Percentiles rank a stretch among this genome's conserved stretches.
Evolutionary conservation across 2,329 filamentous ascomycete genomes (phyloP).

Genomic region (Ciborinia camelliae): DNA sequence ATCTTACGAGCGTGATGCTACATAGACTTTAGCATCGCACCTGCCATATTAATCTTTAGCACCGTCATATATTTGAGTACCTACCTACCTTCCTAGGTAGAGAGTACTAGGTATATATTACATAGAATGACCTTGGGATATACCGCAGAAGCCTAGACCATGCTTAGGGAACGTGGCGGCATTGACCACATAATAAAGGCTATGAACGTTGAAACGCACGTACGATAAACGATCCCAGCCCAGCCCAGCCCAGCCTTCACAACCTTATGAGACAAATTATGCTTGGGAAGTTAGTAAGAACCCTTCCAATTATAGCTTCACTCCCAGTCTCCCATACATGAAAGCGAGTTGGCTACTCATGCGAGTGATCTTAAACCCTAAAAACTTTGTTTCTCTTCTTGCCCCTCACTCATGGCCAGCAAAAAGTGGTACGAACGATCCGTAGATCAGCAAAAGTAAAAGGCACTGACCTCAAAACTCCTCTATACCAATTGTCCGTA

Average conservation of each 20-base stretch:
- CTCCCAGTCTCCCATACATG: neutral
- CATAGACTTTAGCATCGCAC: too few relatives aligned
- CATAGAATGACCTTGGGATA: too few relatives aligned
- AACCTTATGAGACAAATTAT: constrained; percentile 1
- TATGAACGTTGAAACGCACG: constrained; percentile 11
- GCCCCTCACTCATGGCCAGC: neutral
- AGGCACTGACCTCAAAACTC: neutral
- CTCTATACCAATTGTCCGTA: neutral
- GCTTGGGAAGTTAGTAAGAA: constrained; percentile 1
- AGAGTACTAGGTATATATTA: too few relatives aligned
- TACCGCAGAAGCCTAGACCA: too few relatives aligned
- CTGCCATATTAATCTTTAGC: too few relatives aligned
- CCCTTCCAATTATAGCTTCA: constrained; percentile 4
- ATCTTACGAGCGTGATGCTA: too few relatives aligned
- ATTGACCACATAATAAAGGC: neutral
- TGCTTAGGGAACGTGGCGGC: neutral
- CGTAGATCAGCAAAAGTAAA: too few relatives aligned
- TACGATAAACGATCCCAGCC: constrained; percentile 3
- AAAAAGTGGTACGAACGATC: too few relatives aligned
- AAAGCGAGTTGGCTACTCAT: neutral
- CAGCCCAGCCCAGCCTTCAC: too few relatives aligned
- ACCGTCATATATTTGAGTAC: constrained; percentile 17
- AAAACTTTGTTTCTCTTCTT: constrained; percentile 2
- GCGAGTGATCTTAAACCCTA: constrained; percentile 2
- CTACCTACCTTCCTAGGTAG: too few relatives aligned